These are phyloP conservation scores for Miscanthus lutarioriparius DNA, from an alignment of 176 grass and related monocot species.

Conservation along the genomic window DNA sequence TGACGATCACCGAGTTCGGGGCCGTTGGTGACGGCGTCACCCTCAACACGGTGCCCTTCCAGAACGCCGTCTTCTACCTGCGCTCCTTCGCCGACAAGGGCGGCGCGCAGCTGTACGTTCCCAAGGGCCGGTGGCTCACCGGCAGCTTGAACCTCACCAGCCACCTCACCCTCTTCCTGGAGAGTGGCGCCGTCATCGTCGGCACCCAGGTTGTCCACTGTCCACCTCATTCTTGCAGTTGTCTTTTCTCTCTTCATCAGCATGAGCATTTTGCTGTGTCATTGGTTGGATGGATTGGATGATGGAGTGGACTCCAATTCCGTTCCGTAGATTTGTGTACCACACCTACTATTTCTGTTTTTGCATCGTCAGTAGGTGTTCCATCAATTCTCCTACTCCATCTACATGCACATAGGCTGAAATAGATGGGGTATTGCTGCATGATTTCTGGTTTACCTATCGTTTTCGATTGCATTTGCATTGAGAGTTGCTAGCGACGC, in stretches of 20 bases:
- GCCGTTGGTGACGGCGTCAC: constrained; percentile 81
- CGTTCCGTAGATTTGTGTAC: background rate
- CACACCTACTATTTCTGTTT: background rate
- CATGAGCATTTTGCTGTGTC: constrained; percentile 16
- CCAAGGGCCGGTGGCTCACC: constrained; percentile 83
- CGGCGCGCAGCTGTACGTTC: constrained; percentile 89
- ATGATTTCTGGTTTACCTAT: constrained; percentile 21
- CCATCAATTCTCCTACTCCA: constrained; percentile 21
- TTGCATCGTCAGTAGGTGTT: background rate
- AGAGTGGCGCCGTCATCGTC: constrained; percentile 70
- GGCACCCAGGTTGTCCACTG: constrained; percentile 51
- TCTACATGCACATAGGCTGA: background rate
- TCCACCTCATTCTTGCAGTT: background rate
- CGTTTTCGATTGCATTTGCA: constrained; percentile 22
- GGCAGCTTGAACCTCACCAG: constrained; percentile 92
- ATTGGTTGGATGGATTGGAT: background rate
- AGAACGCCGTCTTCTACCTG: constrained; percentile 92
- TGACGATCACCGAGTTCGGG: constrained; percentile 85
- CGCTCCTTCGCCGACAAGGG: constrained; percentile 92
- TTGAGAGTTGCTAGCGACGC: constrained; percentile 3
- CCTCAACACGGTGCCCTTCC: constrained; percentile 78
- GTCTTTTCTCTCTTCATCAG: background rate
- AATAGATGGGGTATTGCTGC: constrained; percentile 2
- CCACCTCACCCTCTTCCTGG: constrained; percentile 88
- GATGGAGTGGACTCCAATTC: constrained; percentile 15